A percentile compares a stretch with the other conserved stretches of the same genome.
Conservation (phyloP, 2,329 filamentous ascomycete species). For the Colletotrichum eleusines region DNA sequence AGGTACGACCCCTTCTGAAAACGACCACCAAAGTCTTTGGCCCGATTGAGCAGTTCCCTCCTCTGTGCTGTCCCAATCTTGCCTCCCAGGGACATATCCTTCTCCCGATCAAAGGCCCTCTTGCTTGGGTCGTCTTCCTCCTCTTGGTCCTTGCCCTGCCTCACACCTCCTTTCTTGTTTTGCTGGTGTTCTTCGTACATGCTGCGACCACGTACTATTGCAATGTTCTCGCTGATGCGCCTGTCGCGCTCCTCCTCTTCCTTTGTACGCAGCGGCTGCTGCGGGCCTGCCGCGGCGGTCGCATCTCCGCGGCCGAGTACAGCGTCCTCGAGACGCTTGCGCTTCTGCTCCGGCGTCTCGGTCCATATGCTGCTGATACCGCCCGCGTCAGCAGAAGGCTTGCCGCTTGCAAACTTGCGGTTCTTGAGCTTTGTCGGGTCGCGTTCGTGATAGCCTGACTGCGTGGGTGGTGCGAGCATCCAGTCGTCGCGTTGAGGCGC, state of each 20-base stretch:
- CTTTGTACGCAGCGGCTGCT: slow-evolving; percentile 60
- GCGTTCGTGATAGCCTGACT: slow-evolving; percentile 68
- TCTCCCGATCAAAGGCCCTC: slow-evolving; percentile 89
- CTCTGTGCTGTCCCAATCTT: slow-evolving; percentile 80
- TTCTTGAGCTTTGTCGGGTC: slow-evolving; percentile 88
- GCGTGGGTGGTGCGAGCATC: slow-evolving; percentile 79
- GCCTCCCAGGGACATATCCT: slow-evolving; percentile 86
- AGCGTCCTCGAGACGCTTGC: slow-evolving; percentile 82
- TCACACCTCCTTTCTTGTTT: slow-evolving; percentile 48
- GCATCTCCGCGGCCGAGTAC: slow-evolving; percentile 77
- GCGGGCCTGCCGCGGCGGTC: slow-evolving; percentile 47
- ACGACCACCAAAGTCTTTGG: slow-evolving; percentile 83
- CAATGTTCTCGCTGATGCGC: slow-evolving; percentile 62
- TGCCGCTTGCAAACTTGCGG: slow-evolving; percentile 82
- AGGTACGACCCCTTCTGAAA: slow-evolving; percentile 82
- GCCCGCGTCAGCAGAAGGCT: slow-evolving; percentile 45
- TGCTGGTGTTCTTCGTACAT: slow-evolving; percentile 70
- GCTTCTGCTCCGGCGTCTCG: slow-evolving; percentile 90
- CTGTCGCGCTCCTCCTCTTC: slow-evolving; percentile 69
- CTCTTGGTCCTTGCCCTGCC: slow-evolving; percentile 59
- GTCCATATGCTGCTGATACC: slow-evolving; percentile 82
- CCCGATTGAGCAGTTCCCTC: slow-evolving; percentile 82
- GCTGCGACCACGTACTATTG: slow-evolving; percentile 67
- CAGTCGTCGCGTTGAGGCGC: slow-evolving; percentile 82
- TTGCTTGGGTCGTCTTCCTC: slow-evolving; percentile 93